A percentile compares a stretch with the other conserved stretches of the same genome.
Evolutionary conservation across 345 rosid species (phyloP).

Genomic region (Populus deltoides): DNA sequence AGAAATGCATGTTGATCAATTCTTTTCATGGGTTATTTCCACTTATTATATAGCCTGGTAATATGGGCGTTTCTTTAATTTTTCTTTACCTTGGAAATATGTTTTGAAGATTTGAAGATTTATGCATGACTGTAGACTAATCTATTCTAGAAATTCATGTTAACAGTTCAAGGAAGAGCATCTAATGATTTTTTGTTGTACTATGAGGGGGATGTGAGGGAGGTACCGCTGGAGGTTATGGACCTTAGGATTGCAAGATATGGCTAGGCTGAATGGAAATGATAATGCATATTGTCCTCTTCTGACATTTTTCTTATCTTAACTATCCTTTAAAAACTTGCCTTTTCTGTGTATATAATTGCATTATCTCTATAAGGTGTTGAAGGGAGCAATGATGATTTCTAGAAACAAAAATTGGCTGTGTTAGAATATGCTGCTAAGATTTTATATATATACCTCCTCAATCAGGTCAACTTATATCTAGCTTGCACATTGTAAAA

Average conservation of each 20-base stretch:
- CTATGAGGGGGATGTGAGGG: not conserved
- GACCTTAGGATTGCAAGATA: constrained; percentile 15
- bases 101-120: not conserved
- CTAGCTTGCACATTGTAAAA: constrained; percentile 3
- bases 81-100: no score
- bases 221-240: constrained; percentile 26
- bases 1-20: no score
- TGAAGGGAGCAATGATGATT: constrained; percentile 17
- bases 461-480: constrained; percentile 5
- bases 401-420: constrained; percentile 5
- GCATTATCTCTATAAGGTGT: constrained; percentile 6
- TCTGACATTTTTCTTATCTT: constrained; percentile 20
- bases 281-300: constrained; percentile 29
- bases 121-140: no score
- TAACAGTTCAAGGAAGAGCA: no score
- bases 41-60: no score
- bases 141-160: no score
- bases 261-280: constrained; percentile 10
- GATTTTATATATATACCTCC: not conserved
- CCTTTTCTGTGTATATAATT: constrained; percentile 6
- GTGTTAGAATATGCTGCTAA: constrained; percentile 5
- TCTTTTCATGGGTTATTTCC: no score
- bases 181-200: no score
- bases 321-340: constrained; percentile 12
- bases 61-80: no score